These are phyloP conservation scores for Corylus avellana DNA, from an alignment of 306 rosid genomes.

Conservation along the genomic window DNA sequence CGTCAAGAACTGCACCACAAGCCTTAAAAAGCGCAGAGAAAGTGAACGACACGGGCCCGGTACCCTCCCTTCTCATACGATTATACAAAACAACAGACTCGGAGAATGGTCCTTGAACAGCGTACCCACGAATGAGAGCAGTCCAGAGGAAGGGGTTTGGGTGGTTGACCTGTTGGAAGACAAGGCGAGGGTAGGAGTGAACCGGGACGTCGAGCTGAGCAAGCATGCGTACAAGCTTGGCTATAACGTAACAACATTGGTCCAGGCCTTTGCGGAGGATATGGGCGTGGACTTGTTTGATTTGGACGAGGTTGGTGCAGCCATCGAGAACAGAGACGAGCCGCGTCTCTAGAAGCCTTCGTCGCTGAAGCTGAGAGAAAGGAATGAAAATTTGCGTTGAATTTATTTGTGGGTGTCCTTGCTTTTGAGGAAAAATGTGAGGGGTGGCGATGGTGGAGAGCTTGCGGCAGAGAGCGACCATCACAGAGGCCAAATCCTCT, in stretches of 20 bases:
- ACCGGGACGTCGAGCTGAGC: slow-evolving; percentile 43
- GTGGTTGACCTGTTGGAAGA: slow-evolving; percentile 54
- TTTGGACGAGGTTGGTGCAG: slow-evolving; percentile 40
- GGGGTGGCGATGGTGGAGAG: slow-evolving; percentile 25
- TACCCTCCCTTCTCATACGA: slow-evolving; percentile 49
- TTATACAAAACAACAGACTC: slow-evolving; percentile 49
- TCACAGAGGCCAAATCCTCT: slow-evolving; percentile 8
- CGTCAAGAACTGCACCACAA: slow-evolving; percentile 34
- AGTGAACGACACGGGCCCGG: slow-evolving; percentile 65
- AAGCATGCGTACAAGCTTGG: slow-evolving; percentile 70
- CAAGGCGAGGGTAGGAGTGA: slow-evolving; percentile 52
- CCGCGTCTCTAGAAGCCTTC: slow-evolving; percentile 44
- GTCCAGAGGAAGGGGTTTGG: slow-evolving; percentile 88
- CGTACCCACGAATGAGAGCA: slow-evolving; percentile 70
- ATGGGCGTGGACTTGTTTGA: slow-evolving; percentile 64
- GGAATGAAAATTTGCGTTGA: slow-evolving; percentile 11
- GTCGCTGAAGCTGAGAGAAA: slow-evolving; percentile 25
- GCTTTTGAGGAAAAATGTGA: slow-evolving; percentile 6
- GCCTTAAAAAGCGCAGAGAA: slow-evolving; percentile 73
- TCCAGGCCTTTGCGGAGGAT: slow-evolving; percentile 46
- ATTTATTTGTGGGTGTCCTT: not conserved
- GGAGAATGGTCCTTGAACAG: slow-evolving; percentile 44
- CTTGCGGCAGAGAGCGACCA: slow-evolving; percentile 32
- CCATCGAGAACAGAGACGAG: slow-evolving; percentile 41
- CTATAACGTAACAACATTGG: slow-evolving; percentile 62